Conservation (phyloP, 75 land plant genomes). For the Adiantum capillusveneris region DNA sequence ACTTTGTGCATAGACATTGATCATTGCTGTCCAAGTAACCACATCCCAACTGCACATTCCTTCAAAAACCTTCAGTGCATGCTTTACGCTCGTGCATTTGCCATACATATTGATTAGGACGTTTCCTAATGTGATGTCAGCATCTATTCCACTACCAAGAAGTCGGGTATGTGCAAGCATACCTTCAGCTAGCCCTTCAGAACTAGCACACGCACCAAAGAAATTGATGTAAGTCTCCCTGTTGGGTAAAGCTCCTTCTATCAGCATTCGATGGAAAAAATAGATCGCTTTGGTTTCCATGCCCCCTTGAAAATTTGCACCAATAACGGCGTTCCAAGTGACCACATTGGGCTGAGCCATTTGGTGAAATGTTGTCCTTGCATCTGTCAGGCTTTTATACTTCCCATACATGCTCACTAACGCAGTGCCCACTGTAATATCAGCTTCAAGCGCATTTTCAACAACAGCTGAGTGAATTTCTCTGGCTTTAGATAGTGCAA, state of each 20-base stretch:
- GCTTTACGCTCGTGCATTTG: conserved; percentile 12
- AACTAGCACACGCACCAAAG: neutral
- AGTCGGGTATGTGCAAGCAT: conserved; percentile 25
- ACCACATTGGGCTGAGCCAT: conserved; percentile 17
- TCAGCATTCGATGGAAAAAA: neutral
- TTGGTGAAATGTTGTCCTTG: conserved; percentile 13
- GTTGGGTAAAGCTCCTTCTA: neutral
- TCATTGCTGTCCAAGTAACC: conserved; percentile 61
- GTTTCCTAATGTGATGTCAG: conserved; percentile 16
- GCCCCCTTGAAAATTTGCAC: conserved; percentile 10
- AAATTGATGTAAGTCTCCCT: neutral
- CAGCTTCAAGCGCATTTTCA: conserved; percentile 1
- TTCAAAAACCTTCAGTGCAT: conserved; percentile 31
- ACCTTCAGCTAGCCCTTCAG: conserved; percentile 4
- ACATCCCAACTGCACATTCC: conserved; percentile 28
- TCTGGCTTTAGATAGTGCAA: neutral
- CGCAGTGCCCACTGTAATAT: neutral
- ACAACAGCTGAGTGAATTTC: neutral
- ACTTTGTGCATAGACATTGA: conserved; percentile 43
- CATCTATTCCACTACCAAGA: conserved; percentile 16
- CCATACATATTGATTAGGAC: conserved; percentile 40
- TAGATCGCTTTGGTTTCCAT: neutral
- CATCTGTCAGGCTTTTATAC: conserved; percentile 11
- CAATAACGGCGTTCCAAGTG: conserved; percentile 26
- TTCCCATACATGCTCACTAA: conserved; percentile 17